These are phyloP conservation scores for Annulohypoxylon truncatum DNA, from an alignment of 2,329 filamentous ascomycete genomes.

Conservation along the genomic window DNA sequence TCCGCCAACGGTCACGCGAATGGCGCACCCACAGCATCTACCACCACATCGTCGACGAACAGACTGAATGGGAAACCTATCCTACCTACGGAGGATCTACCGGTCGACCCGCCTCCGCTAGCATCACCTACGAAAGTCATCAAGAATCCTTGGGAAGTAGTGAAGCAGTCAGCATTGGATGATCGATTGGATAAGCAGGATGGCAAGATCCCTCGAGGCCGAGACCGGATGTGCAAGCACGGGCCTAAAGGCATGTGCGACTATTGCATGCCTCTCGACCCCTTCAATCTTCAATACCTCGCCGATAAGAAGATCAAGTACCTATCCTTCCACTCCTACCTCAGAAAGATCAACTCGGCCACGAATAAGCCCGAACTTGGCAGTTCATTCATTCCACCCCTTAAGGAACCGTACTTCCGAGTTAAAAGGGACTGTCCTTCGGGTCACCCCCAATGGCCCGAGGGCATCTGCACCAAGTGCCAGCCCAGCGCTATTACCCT, in stretches of 20 bases:
- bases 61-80: conserved; percentile 84
- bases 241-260: conserved; percentile 99
- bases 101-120: conserved; percentile 69
- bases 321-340: conserved; percentile 92
- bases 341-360: conserved; percentile 93
- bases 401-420: conserved; percentile 92
- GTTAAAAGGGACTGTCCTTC: conserved; percentile 91
- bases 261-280: conserved; percentile 97
- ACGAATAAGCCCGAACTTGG: conserved; percentile 97
- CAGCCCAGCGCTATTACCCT: conserved; percentile 97
- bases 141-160: conserved; percentile 92
- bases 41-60: conserved; percentile 60
- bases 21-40: conserved; percentile 50
- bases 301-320: conserved; percentile 99
- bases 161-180: conserved; percentile 88
- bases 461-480: conserved; percentile 97
- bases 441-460: conserved; percentile 92
- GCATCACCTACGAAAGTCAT: conserved; percentile 70
- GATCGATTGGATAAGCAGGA: conserved; percentile 86
- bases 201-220: conserved; percentile 67
- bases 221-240: conserved; percentile 80
- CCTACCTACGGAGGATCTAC: conserved; percentile 73
- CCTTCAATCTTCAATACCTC: conserved; percentile 89
- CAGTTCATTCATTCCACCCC: conserved; percentile 93
- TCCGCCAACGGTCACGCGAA: conserved; percentile 55